Base-by-base conservation (phyloP, 179 eudicot species). In the Corrigiola litoralis region DNA sequence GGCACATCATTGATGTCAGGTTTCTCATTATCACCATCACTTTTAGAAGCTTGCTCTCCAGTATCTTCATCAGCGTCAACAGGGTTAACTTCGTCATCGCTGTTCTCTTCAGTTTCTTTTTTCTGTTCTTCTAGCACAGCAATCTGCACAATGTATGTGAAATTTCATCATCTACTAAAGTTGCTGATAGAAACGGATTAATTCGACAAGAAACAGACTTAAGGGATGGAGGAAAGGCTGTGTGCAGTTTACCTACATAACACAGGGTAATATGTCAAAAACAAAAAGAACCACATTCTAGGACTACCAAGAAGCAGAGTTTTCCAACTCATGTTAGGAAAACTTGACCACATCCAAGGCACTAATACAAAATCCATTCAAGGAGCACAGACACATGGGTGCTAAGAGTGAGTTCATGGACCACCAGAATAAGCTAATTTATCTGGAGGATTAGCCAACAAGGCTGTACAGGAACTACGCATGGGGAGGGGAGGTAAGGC, bases 1-100 rank as follows among this genome's bases (percentile, higher is more conserved):
- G 98, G 98, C 62, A 85, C 70, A 77, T 92, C 92, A 57, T 89
- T 89, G 41, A 92, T 89, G 72, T 84, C 92, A 2, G 95, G 96
- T 65, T 89, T 79, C 64, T 71, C 72, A 5, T 56, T 49, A 53
- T 48, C 47, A 52, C 74, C 73, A 42, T 78, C 80, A 51, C 54
- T 71, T 72, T 80, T 82, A 59, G 85, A 72, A 34, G 75, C 71
- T 33, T 72, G 66, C 50, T 79, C 81, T 17, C 18, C 71, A 3
- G 67, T 28, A 59, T 76, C 66, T 17, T 71, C 62, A 33, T 79
- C 76, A 4, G 45, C 45, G 44, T 79, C 92, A 67, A 24, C 72
- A 25, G 72, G 63, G 52, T 82, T 83, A 55, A 75, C 75, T 66
- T 89, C 95, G 75, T 82, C 88, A n/a, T 80, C 89, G 50, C 57